Evolutionary conservation across 306 rosid species (phyloP).

Genomic region (Arachis stenosperma): DNA sequence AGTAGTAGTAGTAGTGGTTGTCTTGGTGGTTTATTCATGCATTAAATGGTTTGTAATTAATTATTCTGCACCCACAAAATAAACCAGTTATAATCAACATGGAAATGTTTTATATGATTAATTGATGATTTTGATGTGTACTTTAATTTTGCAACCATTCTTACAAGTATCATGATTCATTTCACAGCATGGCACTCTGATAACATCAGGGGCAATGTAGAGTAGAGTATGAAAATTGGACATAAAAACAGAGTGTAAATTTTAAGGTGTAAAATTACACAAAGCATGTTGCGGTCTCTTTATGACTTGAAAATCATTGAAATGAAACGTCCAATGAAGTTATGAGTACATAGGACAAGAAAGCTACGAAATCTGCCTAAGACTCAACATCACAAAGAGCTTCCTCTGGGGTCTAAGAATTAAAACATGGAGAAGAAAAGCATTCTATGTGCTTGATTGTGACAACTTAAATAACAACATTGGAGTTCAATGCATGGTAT

Average conservation of each 20-base stretch:
- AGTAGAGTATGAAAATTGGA: too few species aligned
- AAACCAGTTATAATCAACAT: neutral
- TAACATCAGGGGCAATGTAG: too few species aligned
- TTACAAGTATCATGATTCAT: too few species aligned
- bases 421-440: neutral
- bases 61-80: slow-evolving; percentile 1
- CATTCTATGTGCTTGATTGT: neutral
- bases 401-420: neutral
- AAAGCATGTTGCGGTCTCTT: too few species aligned
- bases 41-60: slow-evolving; percentile 15
- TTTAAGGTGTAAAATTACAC: too few species aligned
- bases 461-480: neutral
- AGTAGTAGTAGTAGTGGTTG: too few species aligned
- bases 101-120: neutral
- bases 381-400: neutral
- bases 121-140: neutral
- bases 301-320: neutral
- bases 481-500: neutral
- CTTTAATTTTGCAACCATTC: neutral
- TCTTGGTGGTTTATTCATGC: neutral
- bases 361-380: slow-evolving; percentile 2
- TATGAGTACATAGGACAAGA: neutral
- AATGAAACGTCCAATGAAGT: neutral
- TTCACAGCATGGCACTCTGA: neutral
- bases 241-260: too few species aligned